Percentiles rank a stretch among this genome's conserved stretches.
phyloP scores from a whole-genome alignment of 179 eudicot species.

The Amaranthus tricolor region DNA sequence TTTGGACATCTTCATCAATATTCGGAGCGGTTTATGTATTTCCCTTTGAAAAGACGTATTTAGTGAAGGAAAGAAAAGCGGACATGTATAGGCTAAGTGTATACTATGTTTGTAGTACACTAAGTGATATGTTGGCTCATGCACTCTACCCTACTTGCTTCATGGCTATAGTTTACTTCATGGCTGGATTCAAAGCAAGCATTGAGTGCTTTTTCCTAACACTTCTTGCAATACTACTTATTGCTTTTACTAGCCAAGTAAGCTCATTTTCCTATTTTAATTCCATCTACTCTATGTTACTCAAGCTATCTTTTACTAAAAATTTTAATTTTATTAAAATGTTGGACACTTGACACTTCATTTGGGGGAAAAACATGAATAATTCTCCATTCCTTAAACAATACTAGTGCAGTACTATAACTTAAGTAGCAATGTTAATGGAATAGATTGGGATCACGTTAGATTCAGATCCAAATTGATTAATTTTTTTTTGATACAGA shows the following conservation, averaged over 20 bases:
- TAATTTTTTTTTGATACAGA: no score
- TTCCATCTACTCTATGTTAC: neutral
- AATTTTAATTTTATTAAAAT: no score
- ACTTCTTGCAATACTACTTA: slow-evolving; percentile 51
- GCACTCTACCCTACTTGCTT: slow-evolving; percentile 71
- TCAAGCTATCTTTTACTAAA: neutral
- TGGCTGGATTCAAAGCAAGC: slow-evolving; percentile 86
- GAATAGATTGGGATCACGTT: no score
- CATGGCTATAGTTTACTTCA: slow-evolving; percentile 86
- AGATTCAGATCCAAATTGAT: no score
- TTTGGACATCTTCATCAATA: slow-evolving; percentile 96
- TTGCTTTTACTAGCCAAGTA: slow-evolving; percentile 90
- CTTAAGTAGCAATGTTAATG: no score
- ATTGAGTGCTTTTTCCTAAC: slow-evolving; percentile 67
- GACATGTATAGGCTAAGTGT: slow-evolving; percentile 97
- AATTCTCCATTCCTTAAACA: no score
- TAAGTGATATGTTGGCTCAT: slow-evolving; percentile 95
- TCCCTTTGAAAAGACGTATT: slow-evolving; percentile 84
- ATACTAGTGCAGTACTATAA: no score
- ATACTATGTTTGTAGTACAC: slow-evolving; percentile 85
- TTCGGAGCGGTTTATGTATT: slow-evolving; percentile 97
- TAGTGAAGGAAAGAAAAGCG: slow-evolving; percentile 96
- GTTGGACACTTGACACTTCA: no score
- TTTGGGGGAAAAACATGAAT: no score
- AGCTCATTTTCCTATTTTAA: slow-evolving; percentile 10